These are phyloP conservation scores for Samsoniella hepiali DNA, from an alignment of 2,329 filamentous ascomycete genomes.

Conservation along the genomic window DNA sequence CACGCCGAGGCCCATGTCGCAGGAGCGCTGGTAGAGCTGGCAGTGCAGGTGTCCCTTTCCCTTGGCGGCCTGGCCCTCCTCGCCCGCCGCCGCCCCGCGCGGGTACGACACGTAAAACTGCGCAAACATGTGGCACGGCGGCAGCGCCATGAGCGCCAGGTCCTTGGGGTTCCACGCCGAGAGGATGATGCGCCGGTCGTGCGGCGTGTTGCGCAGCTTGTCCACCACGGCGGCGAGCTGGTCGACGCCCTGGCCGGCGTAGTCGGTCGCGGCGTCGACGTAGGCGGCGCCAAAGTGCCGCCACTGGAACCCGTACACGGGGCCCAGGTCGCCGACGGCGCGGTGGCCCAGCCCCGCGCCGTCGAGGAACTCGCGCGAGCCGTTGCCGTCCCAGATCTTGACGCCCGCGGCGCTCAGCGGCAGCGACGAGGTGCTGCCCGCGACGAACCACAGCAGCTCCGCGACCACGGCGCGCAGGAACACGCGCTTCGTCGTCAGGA, in stretches of 20 bases:
- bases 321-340: constrained; percentile 83
- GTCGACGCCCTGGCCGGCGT: constrained; percentile 84
- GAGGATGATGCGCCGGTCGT: constrained; percentile 85
- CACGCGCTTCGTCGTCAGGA: constrained; percentile 96
- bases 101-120: constrained; percentile 90
- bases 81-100: constrained; percentile 24
- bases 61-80: constrained; percentile 28
- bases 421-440: constrained; percentile 75
- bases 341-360: constrained; percentile 76
- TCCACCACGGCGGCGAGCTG: constrained; percentile 87
- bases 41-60: constrained; percentile 73
- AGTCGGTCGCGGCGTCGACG: constrained; percentile 73
- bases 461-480: constrained; percentile 86
- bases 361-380: constrained; percentile 86
- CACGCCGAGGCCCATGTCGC: constrained; percentile 95
- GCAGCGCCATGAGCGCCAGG: constrained; percentile 81
- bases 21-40: constrained; percentile 87
- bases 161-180: constrained; percentile 93
- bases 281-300: constrained; percentile 95
- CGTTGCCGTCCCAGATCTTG: constrained; percentile 99
- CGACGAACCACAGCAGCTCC: constrained; percentile 95
- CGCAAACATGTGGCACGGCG: constrained; percentile 96
- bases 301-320: constrained; percentile 99
- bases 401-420: constrained; percentile 76
- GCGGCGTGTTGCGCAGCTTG: constrained; percentile 79